Evolutionary conservation across 179 eudicot genomes (phyloP).

Genomic region (Beta corolliflora): DNA sequence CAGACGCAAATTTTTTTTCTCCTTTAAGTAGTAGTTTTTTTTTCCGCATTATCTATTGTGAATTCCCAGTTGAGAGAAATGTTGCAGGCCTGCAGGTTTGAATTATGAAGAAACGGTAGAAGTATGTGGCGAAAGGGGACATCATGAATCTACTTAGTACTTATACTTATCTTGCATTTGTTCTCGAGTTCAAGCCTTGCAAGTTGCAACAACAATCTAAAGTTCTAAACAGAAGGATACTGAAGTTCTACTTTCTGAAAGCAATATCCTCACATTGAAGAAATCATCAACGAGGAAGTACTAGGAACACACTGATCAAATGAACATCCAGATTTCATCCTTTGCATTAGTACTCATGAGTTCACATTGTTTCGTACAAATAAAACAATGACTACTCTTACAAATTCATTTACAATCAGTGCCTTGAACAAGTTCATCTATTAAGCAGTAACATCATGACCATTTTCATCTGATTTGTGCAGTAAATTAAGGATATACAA

Average conservation of each 20-base stretch:
- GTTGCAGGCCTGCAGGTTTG: no score
- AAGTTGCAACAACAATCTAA: no score
- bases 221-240: no score
- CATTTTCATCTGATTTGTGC: constrained; percentile 49
- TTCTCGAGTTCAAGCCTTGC: no score
- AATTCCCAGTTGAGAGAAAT: no score
- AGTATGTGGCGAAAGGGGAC: no score
- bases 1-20: background rate
- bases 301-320: background rate
- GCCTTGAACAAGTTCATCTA: background rate
- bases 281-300: background rate
- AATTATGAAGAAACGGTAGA: no score
- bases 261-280: no score
- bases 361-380: background rate
- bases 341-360: background rate
- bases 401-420: background rate
- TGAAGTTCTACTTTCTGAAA: no score
- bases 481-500: constrained; percentile 87
- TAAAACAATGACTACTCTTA: background rate
- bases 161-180: no score
- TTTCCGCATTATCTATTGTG: background rate
- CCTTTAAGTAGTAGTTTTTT: no score
- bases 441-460: background rate
- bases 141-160: no score
- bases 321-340: background rate